Evolutionary conservation across 2,329 filamentous ascomycete species (phyloP), one percentile per base, ranked within the genome.

Genomic region (Ascosphaera acerosa): DNA sequence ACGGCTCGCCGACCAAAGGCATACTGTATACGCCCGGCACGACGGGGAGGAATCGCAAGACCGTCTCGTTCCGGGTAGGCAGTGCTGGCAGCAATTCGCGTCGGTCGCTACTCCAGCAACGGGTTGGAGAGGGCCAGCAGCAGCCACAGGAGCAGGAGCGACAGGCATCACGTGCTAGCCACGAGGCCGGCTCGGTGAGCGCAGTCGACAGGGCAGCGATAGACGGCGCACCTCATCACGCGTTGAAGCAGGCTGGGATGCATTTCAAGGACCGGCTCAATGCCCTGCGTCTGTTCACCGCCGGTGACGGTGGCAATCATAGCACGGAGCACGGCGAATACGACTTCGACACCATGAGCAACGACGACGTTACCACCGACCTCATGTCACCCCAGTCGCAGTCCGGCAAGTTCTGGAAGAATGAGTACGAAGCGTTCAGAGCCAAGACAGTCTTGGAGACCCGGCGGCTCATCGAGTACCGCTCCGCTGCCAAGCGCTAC

Each of bases 21-120:
- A 71, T 72, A 32, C 56, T 72, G n/a, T 54, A 68, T 43, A 72
- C 67, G 0, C 68, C 67, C 4, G 65, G 67, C 3, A 67, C 64
- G 2, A 58, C 54, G 6, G 55, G 54, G 18, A 61, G 58, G 34
- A 55, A 62, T 32, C 55, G 64, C 31, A 71, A 71, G 43, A 66
- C 63, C 0, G 64, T 72, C 5, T 65, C 64, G 0, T 70, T 70
- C 41, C 62, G 62, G 4, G 58, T 61, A 12, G 54, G 62, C 12
- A 61, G 67, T 2, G 48, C 62, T 17, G 61, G 67, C 38, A 66
- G n/a, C n/a, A n/a, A n/a, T n/a, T n/a, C n/a, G n/a, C n/a, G n/a
- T n/a, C n/a, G n/a, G n/a, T n/a, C n/a, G n/a, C n/a, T n/a, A n/a
- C n/a, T n/a, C n/a, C n/a, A n/a, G n/a, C n/a, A n/a, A n/a, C n/a